Evolutionary conservation across 306 rosid species (phyloP).

Genomic region (Glycyrrhiza uralensis): DNA sequence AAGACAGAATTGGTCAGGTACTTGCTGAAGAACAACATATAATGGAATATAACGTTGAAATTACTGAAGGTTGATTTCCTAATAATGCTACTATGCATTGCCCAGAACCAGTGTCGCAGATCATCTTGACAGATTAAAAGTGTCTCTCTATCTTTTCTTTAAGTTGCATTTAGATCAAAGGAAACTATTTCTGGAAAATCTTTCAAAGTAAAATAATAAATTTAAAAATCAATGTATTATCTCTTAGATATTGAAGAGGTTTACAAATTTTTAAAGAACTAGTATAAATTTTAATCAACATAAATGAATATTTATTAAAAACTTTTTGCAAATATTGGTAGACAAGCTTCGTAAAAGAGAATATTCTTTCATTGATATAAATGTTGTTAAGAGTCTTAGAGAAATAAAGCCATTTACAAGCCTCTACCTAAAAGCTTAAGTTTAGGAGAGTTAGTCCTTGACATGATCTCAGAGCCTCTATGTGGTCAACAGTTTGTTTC

Average conservation of each 20-base stretch:
- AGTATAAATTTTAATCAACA: background rate
- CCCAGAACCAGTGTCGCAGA: background rate
- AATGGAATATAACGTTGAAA: conserved; percentile 1
- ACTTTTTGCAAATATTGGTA: background rate
- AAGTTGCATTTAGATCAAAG: background rate
- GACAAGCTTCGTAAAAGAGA: background rate
- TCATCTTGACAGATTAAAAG: background rate
- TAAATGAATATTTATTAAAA: background rate
- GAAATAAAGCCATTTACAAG: background rate
- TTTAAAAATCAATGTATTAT: background rate
- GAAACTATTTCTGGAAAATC: background rate
- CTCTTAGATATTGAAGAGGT: background rate
- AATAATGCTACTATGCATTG: conserved; percentile 5
- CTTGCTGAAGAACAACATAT: background rate
- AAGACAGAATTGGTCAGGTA: conserved; percentile 10
- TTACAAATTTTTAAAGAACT: background rate
- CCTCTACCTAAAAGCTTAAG: background rate
- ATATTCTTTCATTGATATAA: background rate
- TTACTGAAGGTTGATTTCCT: conserved; percentile 1
- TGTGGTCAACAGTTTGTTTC: background rate
- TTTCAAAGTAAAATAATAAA: background rate
- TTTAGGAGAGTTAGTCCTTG: background rate
- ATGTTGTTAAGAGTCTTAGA: background rate
- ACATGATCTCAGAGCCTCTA: background rate
- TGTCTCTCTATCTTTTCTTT: conserved; percentile 9